Evolutionary conservation across 2,329 filamentous ascomycete species (phyloP), one percentile per base, ranked within the genome.

Genomic region (Colletotrichum spaethianum): DNA sequence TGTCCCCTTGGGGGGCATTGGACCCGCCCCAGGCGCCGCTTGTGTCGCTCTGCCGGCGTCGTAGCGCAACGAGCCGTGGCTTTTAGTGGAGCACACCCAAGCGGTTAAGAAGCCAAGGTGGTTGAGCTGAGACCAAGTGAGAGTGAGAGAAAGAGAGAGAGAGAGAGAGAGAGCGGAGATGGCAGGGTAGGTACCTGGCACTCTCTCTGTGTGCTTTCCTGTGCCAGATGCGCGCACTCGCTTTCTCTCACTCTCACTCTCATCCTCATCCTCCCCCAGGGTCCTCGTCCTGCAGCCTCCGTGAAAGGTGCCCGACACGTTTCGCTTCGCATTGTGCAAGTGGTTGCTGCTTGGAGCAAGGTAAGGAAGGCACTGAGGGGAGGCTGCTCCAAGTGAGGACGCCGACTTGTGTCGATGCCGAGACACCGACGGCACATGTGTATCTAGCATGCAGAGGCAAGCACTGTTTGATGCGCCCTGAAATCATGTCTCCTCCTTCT

Each of bases 41-140:
- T 59, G 64, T 68, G 64, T 71, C 68, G 68, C 63, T 71, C 68
- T 71, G 68, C 68, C 57, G 57, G 42, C 56, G 63, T 50, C 56
- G 56, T 67, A 50, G 55, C 63, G 67, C 48, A 40, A 26, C 46
- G 36, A 60, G 52, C 33, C 36, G 38, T 31, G 26, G 31, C 50
- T 46, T 33, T 56, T 50, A 16, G 46, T 33, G 23, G 33, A 9
- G 48, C 28, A 40, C 14, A 11, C 20, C 18, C 20, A 18, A 44
- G 48, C 38, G 56, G 56, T 42, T 42, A 50, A 56, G 40, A n/a
- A 33, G 50, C 48, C 23, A 40, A 50, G 59, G 31, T 26, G 48
- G 20, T 55, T 31, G 48, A 63, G 50, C 59, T 50, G 44, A 56
- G 33, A 20, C 44, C 59, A 23, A 36, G 57, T 11, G 23, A 50